Percentiles rank a stretch among this genome's conserved stretches.
Conservation (phyloP, 2,329 filamentous ascomycete species). For the Xylariaceae sp. region DNA sequence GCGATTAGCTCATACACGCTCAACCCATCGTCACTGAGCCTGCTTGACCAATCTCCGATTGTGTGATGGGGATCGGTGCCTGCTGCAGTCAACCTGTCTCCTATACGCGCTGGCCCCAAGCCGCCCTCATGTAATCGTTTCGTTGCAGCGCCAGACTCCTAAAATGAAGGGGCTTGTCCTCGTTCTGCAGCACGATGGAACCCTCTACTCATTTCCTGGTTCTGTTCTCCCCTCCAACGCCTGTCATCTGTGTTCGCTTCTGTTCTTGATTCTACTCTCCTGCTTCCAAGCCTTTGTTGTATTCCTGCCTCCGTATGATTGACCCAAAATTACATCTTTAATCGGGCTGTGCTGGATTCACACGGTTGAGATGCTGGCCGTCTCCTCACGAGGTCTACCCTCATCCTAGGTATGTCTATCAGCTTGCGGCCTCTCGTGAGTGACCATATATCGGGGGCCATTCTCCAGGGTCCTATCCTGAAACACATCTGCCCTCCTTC, state of each 20-base stretch:
- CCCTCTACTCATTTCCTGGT: constrained; percentile 17
- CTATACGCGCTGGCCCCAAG: constrained; percentile 11
- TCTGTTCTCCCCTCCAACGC: constrained; percentile 19
- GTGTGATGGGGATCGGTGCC: constrained; percentile 19
- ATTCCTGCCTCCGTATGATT: constrained; percentile 19
- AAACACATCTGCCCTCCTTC: constrained; percentile 18
- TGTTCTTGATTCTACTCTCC: constrained; percentile 17
- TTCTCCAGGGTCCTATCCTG: constrained; percentile 16
- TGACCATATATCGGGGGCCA: constrained; percentile 21
- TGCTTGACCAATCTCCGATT: constrained; percentile 13
- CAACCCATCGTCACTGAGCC: constrained; percentile 7
- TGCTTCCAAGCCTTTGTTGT: constrained; percentile 23
- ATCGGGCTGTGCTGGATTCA: constrained; percentile 28
- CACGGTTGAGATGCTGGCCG: constrained; percentile 35
- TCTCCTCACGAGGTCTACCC: constrained; percentile 27
- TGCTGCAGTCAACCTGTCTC: constrained; percentile 18
- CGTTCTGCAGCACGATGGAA: constrained; percentile 24
- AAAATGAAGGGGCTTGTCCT: constrained; percentile 20
- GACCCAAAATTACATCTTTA: constrained; percentile 18
- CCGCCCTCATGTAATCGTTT: constrained; percentile 14
- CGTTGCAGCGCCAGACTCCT: constrained; percentile 10
- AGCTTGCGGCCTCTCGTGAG: constrained; percentile 12
- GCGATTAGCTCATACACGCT: constrained; percentile 5
- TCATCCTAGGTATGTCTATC: constrained; percentile 36
- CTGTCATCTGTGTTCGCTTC: constrained; percentile 12